These are phyloP conservation scores for Sequoiadendron giganteum DNA, from an alignment of 75 land plant genomes.

Conservation along the genomic window DNA sequence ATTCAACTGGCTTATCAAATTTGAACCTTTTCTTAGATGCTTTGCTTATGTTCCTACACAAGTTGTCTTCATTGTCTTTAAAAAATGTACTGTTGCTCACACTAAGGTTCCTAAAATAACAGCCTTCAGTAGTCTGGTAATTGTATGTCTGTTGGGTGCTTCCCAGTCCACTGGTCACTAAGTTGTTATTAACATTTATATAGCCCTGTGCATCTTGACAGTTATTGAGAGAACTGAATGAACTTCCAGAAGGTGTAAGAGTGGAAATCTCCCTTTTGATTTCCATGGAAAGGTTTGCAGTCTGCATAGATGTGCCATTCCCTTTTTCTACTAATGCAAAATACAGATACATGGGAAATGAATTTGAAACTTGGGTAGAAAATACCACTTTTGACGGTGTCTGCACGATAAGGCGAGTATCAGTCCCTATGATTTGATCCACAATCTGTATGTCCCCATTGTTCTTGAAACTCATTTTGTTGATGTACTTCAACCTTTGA, in stretches of 20 bases:
- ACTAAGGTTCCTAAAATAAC: conserved; percentile 66
- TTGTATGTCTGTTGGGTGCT: conserved; percentile 56
- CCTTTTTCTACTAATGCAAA: conserved; percentile 22
- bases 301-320: conserved; percentile 22
- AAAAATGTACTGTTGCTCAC: conserved; percentile 71
- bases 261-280: conserved; percentile 33
- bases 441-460: conserved; percentile 36
- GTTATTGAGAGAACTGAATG: conserved; percentile 43
- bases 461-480: conserved; percentile 41
- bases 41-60: background rate
- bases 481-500: conserved; percentile 38
- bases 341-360: conserved; percentile 44
- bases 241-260: conserved; percentile 14
- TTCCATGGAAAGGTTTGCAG: conserved; percentile 43
- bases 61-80: background rate
- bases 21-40: background rate
- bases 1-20: background rate
- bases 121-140: conserved; percentile 42
- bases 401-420: conserved; percentile 30
- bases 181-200: conserved; percentile 40
- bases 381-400: conserved; percentile 18
- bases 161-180: conserved; percentile 58
- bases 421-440: conserved; percentile 37
- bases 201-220: conserved; percentile 49
- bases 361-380: conserved; percentile 12